A percentile compares a stretch with the other conserved stretches of the same genome.
Evolutionary conservation across 257 asterid genomes (phyloP).

Genomic region (Forsythia viridissima): DNA sequence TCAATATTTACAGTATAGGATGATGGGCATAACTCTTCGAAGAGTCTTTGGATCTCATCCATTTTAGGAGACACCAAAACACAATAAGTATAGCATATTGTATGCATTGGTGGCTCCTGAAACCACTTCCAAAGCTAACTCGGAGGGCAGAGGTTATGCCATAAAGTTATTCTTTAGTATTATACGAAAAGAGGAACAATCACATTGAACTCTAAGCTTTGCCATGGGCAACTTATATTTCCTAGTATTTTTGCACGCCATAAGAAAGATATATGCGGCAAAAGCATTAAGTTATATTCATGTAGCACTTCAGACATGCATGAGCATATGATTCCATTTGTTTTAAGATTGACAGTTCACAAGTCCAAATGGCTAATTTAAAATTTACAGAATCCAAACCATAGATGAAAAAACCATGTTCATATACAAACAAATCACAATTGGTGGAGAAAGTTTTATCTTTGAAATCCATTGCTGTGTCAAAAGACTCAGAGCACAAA

Average conservation of each 20-base stretch:
- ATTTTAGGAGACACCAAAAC: not conserved
- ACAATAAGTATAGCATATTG: not conserved
- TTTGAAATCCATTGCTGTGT: not conserved
- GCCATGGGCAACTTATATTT: not conserved
- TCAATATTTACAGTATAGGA: not conserved
- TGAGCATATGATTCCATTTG: not conserved
- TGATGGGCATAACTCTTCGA: not conserved
- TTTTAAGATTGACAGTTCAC: not conserved
- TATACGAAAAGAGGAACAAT: not conserved
- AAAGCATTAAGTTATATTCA: not conserved
- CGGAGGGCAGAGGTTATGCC: not conserved
- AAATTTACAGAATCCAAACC: not conserved
- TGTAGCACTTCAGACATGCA: not conserved
- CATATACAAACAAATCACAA: not conserved
- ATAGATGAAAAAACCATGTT: not conserved
- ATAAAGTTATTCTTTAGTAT: not conserved
- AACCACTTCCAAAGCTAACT: not conserved
- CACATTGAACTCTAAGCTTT: not conserved
- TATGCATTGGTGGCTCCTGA: not conserved
- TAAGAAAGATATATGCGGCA: not conserved
- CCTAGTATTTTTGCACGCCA: not conserved
- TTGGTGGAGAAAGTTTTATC: not conserved
- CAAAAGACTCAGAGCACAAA: not conserved
- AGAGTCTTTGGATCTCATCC: not conserved
- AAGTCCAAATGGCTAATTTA: not conserved